Conservation (phyloP, 2,329 filamentous ascomycete genomes). For the Cladosporium sp. region DNA sequence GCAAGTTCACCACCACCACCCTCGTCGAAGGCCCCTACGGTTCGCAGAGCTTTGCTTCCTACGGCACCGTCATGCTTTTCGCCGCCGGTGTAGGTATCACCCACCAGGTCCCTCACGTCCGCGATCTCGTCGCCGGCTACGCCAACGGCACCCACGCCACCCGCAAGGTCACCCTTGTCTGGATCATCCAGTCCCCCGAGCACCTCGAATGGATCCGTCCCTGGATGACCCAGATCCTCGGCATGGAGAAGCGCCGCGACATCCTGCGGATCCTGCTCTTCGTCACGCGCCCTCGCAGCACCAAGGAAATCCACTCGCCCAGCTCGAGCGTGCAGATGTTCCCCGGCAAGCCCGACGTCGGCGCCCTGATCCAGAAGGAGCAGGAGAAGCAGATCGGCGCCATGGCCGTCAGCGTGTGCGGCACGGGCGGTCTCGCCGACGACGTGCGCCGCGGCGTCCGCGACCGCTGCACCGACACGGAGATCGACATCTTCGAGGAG, state of each 20-base stretch:
- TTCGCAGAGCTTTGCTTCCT: conserved; percentile 78
- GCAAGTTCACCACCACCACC: conserved; percentile 58
- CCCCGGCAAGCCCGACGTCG: conserved; percentile 78
- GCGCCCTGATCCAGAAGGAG: conserved; percentile 73
- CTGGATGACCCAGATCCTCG: conserved; percentile 81
- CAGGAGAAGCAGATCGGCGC: conserved; percentile 76
- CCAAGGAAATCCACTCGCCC: conserved; percentile 71
- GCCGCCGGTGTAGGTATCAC: conserved; percentile 93
- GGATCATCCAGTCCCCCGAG: conserved; percentile 86
- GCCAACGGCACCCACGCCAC: conserved; percentile 70
- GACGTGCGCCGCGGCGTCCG: conserved; percentile 66
- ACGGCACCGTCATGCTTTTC: conserved; percentile 85
- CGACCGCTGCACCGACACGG: conserved; percentile 55
- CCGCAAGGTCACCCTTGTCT: conserved; percentile 74
- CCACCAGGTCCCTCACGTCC: conserved; percentile 84
- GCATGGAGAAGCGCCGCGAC: conserved; percentile 73
- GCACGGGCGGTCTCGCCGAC: conserved; percentile 66
- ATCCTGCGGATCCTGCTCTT: conserved; percentile 83
- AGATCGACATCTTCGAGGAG: conserved; percentile 74
- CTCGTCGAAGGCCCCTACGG: conserved; percentile 84
- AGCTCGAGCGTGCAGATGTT: conserved; percentile 84
- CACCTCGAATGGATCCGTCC: conserved; percentile 89
- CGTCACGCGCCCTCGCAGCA: conserved; percentile 77
- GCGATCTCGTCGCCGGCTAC: conserved; percentile 53
- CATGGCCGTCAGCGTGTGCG: conserved; percentile 79